Conservation (phyloP, 2,329 filamentous ascomycete species). For the Gaeumannomyces tritici region DNA sequence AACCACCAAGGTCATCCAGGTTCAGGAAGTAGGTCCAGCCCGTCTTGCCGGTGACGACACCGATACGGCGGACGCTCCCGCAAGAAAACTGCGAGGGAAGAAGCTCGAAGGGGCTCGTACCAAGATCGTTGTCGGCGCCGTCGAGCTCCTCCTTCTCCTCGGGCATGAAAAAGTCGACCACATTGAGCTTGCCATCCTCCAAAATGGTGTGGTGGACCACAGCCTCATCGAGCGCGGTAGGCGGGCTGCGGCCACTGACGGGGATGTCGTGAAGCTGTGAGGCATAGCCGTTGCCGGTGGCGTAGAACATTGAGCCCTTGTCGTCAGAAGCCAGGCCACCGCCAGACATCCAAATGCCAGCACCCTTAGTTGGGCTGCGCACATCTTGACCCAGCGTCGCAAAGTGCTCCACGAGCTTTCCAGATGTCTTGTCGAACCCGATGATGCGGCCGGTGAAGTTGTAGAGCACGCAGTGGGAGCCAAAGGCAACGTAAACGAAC, state of each 20-base stretch:
- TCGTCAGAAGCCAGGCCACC: slow-evolving; percentile 37
- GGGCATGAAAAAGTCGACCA: slow-evolving; percentile 41
- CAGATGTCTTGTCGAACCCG: slow-evolving; percentile 34
- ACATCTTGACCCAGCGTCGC: slow-evolving; percentile 33
- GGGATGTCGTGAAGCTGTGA: slow-evolving; percentile 32
- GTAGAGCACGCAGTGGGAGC: slow-evolving; percentile 40
- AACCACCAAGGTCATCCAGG: slow-evolving; percentile 37
- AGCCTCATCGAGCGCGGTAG: slow-evolving; percentile 35
- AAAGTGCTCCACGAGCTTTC: slow-evolving; percentile 30
- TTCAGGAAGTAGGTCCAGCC: slow-evolving; percentile 41
- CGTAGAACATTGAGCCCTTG: slow-evolving; percentile 34
- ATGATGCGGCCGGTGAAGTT: slow-evolving; percentile 41
- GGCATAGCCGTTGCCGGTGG: slow-evolving; percentile 37
- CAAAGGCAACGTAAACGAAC: slow-evolving; percentile 37
- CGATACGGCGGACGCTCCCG: slow-evolving; percentile 32
- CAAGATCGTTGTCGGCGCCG: slow-evolving; percentile 38
- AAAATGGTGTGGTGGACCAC: slow-evolving; percentile 37
- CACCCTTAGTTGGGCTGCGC: slow-evolving; percentile 25
- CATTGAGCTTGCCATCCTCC: slow-evolving; percentile 28
- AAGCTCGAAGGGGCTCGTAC: slow-evolving; percentile 32
- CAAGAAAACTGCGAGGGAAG: slow-evolving; percentile 33
- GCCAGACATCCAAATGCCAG: slow-evolving; percentile 39
- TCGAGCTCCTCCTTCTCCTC: slow-evolving; percentile 38
- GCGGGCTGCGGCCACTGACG: slow-evolving; percentile 31
- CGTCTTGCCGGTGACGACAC: slow-evolving; percentile 37